A percentile compares a stretch with the other conserved stretches of the same genome.
Conservation (phyloP, 106 monocot genomes). For the Narthecium ossifragum region DNA sequence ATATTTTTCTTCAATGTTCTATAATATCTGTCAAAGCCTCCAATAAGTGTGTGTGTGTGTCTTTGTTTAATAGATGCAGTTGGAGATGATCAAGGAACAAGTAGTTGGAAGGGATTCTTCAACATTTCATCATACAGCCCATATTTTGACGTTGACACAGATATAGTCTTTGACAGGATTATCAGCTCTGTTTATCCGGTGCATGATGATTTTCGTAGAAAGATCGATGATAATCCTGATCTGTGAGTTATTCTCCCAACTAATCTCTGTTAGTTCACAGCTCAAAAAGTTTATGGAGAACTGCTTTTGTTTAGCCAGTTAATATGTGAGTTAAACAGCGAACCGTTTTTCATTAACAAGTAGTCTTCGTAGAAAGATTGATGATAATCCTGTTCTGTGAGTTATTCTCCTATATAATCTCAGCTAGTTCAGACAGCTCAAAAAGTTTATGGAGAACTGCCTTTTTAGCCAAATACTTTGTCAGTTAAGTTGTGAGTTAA, state of each 20-base stretch:
- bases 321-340: too few species aligned
- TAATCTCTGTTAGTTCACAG: not conserved
- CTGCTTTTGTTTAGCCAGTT: not conserved
- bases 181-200: constrained; percentile 72
- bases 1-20: not conserved
- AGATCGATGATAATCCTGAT: constrained; percentile 88
- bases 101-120: constrained; percentile 68
- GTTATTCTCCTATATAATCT: constrained; percentile 33
- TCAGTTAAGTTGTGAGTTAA: too few species aligned
- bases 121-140: constrained; percentile 86
- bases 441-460: not conserved
- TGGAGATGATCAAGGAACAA: constrained; percentile 42
- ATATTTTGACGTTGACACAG: constrained; percentile 91
- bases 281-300: not conserved
- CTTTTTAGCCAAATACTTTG: not conserved
- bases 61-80: constrained; percentile 38
- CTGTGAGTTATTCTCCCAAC: constrained; percentile 50
- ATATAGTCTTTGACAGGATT: constrained; percentile 83
- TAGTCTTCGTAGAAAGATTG: constrained; percentile 74
- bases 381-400: constrained; percentile 88
- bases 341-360: too few species aligned
- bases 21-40: too few species aligned
- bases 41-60: too few species aligned
- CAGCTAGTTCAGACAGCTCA: not conserved
- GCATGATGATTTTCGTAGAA: constrained; percentile 61